Conservation (phyloP, 352 stramenopile species). For the Pythium graminicola region DNA sequence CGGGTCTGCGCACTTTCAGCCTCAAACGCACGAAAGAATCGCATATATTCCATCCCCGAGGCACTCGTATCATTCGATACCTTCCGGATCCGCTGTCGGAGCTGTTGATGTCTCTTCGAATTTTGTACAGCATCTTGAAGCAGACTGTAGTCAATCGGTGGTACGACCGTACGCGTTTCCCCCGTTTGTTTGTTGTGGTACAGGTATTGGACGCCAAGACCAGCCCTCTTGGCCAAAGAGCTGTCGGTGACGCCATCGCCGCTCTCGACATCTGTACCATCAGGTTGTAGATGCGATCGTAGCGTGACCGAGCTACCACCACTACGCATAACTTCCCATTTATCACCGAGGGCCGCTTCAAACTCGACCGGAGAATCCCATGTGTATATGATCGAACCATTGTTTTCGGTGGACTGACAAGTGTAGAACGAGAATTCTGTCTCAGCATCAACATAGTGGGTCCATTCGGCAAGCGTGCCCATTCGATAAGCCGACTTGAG, state of each 20-base stretch:
- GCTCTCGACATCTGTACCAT: background rate
- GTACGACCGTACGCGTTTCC: slow-evolving; percentile 38
- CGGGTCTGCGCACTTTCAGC: slow-evolving; percentile 46
- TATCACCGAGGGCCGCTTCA: slow-evolving; percentile 46
- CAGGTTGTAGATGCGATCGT: slow-evolving; percentile 3
- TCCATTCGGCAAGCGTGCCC: slow-evolving; percentile 63
- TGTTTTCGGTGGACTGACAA: background rate
- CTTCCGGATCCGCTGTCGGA: slow-evolving; percentile 51
- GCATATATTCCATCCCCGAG: slow-evolving; percentile 66
- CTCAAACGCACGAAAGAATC: slow-evolving; percentile 62
- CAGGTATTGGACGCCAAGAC: slow-evolving; percentile 36
- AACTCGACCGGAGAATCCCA: slow-evolving; percentile 72
- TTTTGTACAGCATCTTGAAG: slow-evolving; percentile 71
- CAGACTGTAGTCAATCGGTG: slow-evolving; percentile 46
- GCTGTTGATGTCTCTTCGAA: slow-evolving; percentile 51
- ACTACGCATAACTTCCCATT: slow-evolving; percentile 52
- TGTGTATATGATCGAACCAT: slow-evolving; percentile 23
- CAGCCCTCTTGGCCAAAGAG: slow-evolving; percentile 1
- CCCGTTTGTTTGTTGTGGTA: slow-evolving; percentile 59
- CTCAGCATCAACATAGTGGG: slow-evolving; percentile 56
- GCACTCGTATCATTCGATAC: slow-evolving; percentile 36
- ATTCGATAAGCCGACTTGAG: slow-evolving; percentile 41
- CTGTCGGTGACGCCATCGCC: slow-evolving; percentile 3
- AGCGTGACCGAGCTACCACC: slow-evolving; percentile 16
- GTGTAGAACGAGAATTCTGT: slow-evolving; percentile 53